These are phyloP conservation scores for Claviceps cyperi DNA, from an alignment of 2,329 filamentous ascomycete species.

Conservation along the genomic window DNA sequence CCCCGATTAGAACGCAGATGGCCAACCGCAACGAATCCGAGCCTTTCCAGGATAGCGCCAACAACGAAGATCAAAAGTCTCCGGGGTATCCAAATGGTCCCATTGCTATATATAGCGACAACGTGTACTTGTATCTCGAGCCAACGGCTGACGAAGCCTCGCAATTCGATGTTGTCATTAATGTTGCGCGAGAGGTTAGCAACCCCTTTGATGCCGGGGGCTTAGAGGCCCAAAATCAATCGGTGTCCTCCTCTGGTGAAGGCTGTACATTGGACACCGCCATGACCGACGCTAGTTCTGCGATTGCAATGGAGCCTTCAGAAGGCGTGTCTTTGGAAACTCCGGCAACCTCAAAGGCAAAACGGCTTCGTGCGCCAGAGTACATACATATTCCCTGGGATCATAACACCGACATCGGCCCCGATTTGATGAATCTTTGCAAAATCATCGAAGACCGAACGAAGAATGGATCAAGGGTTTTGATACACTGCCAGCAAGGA, in stretches of 20 bases:
- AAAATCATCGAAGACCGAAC: conserved; percentile 61
- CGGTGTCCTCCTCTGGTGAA: conserved; percentile 19
- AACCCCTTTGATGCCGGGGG: conserved; percentile 49
- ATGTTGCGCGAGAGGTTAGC: conserved; percentile 67
- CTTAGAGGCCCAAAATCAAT: conserved; percentile 13
- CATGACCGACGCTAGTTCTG: conserved; percentile 40
- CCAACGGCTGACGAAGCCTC: conserved; percentile 65
- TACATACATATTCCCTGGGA: conserved; percentile 84
- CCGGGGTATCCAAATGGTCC: conserved; percentile 73
- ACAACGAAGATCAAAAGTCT: conserved; percentile 66
- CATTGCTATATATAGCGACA: conserved; percentile 65
- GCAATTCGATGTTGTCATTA: conserved; percentile 69
- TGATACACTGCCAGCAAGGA: conserved; percentile 77
- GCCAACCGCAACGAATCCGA: conserved; percentile 42
- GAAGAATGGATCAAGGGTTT: conserved; percentile 59
- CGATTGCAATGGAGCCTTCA: conserved; percentile 41
- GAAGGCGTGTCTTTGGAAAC: conserved; percentile 27
- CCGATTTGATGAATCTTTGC: conserved; percentile 60
- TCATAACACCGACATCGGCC: conserved; percentile 74
- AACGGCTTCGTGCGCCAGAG: conserved; percentile 44
- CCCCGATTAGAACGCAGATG: conserved; percentile 45
- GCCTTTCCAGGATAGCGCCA: conserved; percentile 50
- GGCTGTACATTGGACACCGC: conserved; percentile 39
- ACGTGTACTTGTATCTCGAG: conserved; percentile 67
- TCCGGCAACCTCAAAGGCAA: conserved; percentile 41